A percentile compares a stretch with the other conserved stretches of the same genome.
phyloP scores from a whole-genome alignment of 2,329 filamentous ascomycete species.

The Diaporthe velutina region DNA sequence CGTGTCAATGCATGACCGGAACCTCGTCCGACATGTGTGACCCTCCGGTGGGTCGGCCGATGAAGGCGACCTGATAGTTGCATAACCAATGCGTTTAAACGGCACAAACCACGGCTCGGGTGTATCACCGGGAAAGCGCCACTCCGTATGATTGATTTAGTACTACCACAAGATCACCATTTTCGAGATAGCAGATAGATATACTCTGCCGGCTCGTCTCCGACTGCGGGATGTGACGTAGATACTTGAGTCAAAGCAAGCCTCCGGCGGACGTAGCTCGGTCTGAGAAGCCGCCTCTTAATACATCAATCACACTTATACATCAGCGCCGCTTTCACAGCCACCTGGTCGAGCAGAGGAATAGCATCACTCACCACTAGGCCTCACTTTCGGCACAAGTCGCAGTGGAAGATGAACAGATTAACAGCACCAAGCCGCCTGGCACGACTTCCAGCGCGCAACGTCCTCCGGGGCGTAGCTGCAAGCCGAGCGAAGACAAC shows the following conservation, averaged over 20 bases:
- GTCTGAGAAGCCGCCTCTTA: background rate
- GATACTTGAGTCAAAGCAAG: background rate
- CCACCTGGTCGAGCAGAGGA: background rate
- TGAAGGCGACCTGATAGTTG: background rate
- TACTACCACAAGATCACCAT: background rate
- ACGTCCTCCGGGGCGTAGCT: constrained; percentile 4
- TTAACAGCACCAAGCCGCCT: constrained; percentile 12
- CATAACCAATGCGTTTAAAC: background rate
- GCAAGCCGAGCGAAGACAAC: constrained; percentile 42
- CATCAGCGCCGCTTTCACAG: background rate
- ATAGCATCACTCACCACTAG: background rate
- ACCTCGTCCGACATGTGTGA: background rate
- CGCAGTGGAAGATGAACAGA: constrained; percentile 8
- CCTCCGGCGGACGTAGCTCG: background rate
- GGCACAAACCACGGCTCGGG: background rate
- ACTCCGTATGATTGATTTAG: background rate
- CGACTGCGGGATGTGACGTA: constrained; percentile 17
- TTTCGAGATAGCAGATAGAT: constrained; percentile 1
- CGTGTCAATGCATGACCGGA: constrained; percentile 9
- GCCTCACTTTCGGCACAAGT: background rate
- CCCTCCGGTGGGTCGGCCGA: background rate
- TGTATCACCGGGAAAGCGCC: background rate
- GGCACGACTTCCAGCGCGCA: constrained; percentile 11
- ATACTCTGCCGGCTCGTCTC: constrained; percentile 18
- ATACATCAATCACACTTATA: background rate